Evolutionary conservation across 305 asterid genomes (phyloP).

Genomic region (Petunia hybrid): DNA sequence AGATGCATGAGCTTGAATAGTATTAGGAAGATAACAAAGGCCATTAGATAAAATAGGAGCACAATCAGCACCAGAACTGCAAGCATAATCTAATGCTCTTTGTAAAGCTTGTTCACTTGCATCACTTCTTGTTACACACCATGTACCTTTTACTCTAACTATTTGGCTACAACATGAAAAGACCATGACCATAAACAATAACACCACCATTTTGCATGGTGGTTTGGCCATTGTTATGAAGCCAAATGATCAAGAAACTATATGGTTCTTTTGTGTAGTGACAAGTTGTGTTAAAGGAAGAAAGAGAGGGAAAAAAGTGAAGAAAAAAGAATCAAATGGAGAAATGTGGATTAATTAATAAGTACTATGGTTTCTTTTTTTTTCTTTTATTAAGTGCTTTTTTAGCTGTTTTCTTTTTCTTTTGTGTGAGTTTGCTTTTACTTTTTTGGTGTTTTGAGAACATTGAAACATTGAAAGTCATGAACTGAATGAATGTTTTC

Average conservation of each 20-base stretch:
- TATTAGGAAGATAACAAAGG: slow-evolving; percentile 77
- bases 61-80: slow-evolving; percentile 82
- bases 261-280: not conserved
- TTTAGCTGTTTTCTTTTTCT: slow-evolving; percentile 25
- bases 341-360: not conserved
- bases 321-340: not conserved
- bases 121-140: slow-evolving; percentile 90
- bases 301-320: not conserved
- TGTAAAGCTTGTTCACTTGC: slow-evolving; percentile 68
- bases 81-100: slow-evolving; percentile 75
- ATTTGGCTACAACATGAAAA: not conserved
- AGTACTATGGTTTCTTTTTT: slow-evolving; percentile 27
- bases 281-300: not conserved
- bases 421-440: slow-evolving; percentile 34
- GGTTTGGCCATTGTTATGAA: slow-evolving; percentile 27
- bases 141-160: slow-evolving; percentile 44
- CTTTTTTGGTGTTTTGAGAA: slow-evolving; percentile 16
- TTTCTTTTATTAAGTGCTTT: slow-evolving; percentile 17
- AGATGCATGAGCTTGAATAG: slow-evolving; percentile 83
- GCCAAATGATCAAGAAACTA: not conserved
- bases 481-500: slow-evolving; percentile 12
- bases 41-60: slow-evolving; percentile 64
- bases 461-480: slow-evolving; percentile 8
- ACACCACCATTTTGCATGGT: slow-evolving; percentile 34
- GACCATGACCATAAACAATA: slow-evolving; percentile 32